Evolutionary conservation across 768 basidiomycete species (phyloP), one percentile per base, ranked within the genome.

Genomic region (Rhizopogon vesiculosus): DNA sequence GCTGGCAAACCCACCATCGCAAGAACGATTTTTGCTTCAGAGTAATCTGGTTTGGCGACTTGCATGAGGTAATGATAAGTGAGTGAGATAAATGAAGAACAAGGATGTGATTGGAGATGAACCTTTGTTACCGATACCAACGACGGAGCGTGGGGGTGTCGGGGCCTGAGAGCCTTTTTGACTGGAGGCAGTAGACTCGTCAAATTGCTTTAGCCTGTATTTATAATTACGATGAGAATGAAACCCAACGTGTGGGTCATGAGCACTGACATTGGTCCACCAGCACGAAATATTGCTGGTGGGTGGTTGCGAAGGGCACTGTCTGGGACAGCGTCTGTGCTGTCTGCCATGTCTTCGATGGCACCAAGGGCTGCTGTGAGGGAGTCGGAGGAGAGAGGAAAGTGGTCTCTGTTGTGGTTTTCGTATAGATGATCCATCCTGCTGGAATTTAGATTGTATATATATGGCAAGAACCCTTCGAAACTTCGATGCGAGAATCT

Each of bases 1-100:
- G 97, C 97, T n/a, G 97, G 97, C 43, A 99, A 73, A 29, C 97
- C 97, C 51, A 93, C 96, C 92, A 98, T 98, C 3, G 96, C 96
- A 10, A 98, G 82, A 7, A 99, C 93, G 61, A 99, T 97, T 81
- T 98, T 99, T 39, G 93, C 92, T 67, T 98, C 95, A 3, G 94
- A 97, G 64, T 98, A 98, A 66, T 99, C 97, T 5, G 97, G 97
- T 70, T 96, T 98, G 53, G 91, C 89, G 45, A 96, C 92, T 94
- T 61, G 35, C 44, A 45, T 18, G 45, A 40, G 45, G 12, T 13
- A 42, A 31, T 50, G 53, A 45, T 18, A 43, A 42, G 49, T 15
- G 22, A 41, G 33, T 48, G 51, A 42, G 51, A 54, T 39, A 22
- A 35, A 41, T 53, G 40, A 57, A 42, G 48, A 56, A 31, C 45